These are phyloP conservation scores for Chaetomium fimeti DNA, from an alignment of 495 filamentous ascomycete genomes.

Conservation along the genomic window DNA sequence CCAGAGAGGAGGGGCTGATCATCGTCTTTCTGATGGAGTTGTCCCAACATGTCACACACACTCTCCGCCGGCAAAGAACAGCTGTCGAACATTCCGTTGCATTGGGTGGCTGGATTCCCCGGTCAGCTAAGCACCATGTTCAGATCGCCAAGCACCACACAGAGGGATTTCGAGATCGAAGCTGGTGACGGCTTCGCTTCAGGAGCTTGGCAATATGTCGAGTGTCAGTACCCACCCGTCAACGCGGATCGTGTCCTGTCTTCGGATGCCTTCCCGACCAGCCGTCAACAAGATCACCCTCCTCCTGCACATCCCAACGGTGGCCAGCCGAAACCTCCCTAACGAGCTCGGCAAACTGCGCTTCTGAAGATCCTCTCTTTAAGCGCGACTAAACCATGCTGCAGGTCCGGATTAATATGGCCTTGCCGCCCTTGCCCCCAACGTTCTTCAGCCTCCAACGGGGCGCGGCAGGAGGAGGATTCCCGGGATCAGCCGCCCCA, in stretches of 20 bases:
- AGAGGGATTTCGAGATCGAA: not conserved
- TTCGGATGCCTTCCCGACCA: constrained; percentile 23
- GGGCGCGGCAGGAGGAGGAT: constrained; percentile 12
- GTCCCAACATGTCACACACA: not conserved
- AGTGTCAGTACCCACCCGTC: constrained; percentile 1
- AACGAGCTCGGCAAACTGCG: constrained; percentile 18
- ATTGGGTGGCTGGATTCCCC: not conserved
- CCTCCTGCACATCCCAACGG: constrained; percentile 1
- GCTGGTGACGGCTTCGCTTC: not conserved
- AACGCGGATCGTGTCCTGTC: constrained; percentile 4
- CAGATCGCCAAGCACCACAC: not conserved
- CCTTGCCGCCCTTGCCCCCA: not conserved
- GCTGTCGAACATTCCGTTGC: constrained; percentile 1
- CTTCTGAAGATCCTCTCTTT: constrained; percentile 5
- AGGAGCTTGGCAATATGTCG: not conserved
- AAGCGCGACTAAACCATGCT: not conserved
- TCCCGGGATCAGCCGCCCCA: constrained; percentile 21
- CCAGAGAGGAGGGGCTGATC: not conserved
- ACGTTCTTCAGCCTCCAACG: constrained; percentile 16
- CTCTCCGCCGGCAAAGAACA: not conserved
- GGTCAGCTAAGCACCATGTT: not conserved
- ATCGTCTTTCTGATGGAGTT: not conserved
- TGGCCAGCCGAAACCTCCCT: constrained; percentile 18
- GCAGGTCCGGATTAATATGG: constrained; percentile 28
- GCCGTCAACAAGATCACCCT: constrained; percentile 18